Percentiles rank a stretch among this genome's conserved stretches.
These are phyloP conservation scores for Ocimum tenuiflorum DNA, from an alignment of 257 asterid genomes.

Conservation along the genomic window DNA sequence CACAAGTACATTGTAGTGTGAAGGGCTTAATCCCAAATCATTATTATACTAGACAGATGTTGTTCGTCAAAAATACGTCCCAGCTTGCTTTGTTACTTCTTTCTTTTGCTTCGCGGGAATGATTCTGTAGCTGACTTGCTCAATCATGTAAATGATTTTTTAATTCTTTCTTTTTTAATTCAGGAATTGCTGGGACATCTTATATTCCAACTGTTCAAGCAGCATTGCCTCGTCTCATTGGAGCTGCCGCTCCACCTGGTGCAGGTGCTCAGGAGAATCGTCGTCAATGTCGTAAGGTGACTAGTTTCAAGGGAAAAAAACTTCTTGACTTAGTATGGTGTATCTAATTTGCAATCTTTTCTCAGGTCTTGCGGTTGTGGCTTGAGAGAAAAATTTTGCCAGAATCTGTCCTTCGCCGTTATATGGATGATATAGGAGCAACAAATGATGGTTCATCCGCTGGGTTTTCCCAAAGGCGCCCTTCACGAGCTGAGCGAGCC, in stretches of 20 bases:
- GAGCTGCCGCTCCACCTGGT: slow-evolving; percentile 91
- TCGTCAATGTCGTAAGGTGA: slow-evolving; percentile 92
- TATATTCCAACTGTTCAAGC: slow-evolving; percentile 86
- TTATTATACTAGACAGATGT: too few species aligned
- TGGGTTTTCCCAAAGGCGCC: slow-evolving; percentile 68
- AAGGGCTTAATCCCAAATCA: too few species aligned
- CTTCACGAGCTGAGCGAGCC: slow-evolving; percentile 88
- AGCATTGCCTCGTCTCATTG: slow-evolving; percentile 76
- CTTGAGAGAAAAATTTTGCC: slow-evolving; percentile 92
- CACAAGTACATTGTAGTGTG: background rate
- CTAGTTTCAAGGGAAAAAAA: slow-evolving; percentile 10
- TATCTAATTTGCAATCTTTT: slow-evolving; percentile 21
- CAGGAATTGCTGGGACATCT: slow-evolving; percentile 91
- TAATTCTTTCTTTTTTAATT: slow-evolving; percentile 22
- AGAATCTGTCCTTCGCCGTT: slow-evolving; percentile 68
- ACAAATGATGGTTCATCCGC: slow-evolving; percentile 56
- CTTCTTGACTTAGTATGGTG: slow-evolving; percentile 12
- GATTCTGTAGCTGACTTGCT: background rate
- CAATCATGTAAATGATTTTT: slow-evolving; percentile 11
- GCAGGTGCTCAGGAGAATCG: slow-evolving; percentile 86
- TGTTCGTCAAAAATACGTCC: background rate
- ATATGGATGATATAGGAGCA: slow-evolving; percentile 58
- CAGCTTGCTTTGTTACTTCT: background rate
- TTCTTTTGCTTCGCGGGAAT: background rate
- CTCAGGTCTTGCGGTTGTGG: slow-evolving; percentile 89